Percentiles rank a stretch among this genome's conserved stretches.
Evolutionary conservation across 2,329 filamentous ascomycete species (phyloP).

Genomic region (Anthostomella pinea): DNA sequence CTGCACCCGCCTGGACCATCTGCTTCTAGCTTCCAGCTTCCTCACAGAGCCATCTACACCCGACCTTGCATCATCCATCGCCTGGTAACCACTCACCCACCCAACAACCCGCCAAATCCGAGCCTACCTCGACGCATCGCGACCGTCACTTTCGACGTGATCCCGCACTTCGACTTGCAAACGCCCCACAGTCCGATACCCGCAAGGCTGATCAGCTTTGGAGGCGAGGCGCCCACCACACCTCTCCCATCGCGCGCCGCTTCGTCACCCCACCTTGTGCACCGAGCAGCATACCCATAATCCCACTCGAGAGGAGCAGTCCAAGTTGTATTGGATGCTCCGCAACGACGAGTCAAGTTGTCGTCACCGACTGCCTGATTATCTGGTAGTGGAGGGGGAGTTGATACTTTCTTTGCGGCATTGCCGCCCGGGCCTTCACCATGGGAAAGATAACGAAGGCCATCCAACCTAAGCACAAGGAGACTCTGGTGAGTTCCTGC

Average conservation of each 20-base stretch:
- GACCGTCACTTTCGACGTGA: constrained; percentile 9
- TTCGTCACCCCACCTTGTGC: constrained; percentile 16
- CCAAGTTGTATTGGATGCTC: constrained; percentile 30
- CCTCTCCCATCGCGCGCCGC: constrained; percentile 5
- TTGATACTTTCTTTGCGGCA: constrained; percentile 49
- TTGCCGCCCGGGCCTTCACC: constrained; percentile 54
- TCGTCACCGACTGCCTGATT: constrained; percentile 37
- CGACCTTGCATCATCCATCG: constrained; percentile 18
- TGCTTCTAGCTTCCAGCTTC: constrained; percentile 21
- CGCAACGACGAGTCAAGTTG: constrained; percentile 34
- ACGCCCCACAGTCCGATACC: constrained; percentile 16
- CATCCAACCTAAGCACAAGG: constrained; percentile 65
- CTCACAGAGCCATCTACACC: constrained; percentile 10
- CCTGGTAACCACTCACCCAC: constrained; percentile 14
- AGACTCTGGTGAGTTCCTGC: constrained; percentile 56
- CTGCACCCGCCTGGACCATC: constrained; percentile 30
- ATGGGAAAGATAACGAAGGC: constrained; percentile 69
- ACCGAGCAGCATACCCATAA: constrained; percentile 12
- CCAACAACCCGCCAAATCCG: no score
- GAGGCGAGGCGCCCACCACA: constrained; percentile 19
- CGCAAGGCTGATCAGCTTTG: constrained; percentile 26
- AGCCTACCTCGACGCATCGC: no score
- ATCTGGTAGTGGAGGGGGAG: constrained; percentile 58
- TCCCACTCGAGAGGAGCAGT: constrained; percentile 24
- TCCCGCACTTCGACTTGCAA: constrained; percentile 3